Evolutionary conservation across 176 grass and related monocot species (phyloP), one percentile per base, ranked within the genome.

Genomic region (Ananas comosus): DNA sequence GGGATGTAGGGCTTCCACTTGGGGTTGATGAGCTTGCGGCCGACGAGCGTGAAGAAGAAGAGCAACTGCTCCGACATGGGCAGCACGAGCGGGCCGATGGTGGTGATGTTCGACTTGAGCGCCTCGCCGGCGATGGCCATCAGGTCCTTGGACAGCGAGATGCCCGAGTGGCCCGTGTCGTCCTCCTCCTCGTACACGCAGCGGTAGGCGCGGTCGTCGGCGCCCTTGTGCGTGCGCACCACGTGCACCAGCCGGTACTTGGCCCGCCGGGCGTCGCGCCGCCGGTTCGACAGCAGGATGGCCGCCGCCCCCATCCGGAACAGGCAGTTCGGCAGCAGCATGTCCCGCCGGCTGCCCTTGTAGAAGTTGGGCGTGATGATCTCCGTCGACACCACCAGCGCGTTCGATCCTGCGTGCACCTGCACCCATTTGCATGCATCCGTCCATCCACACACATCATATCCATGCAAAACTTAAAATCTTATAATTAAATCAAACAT

Each of bases 361-460:
- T 96, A 96, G 74, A 88, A 96, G 82, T 96, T 96, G 28, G 91
- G 91, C 10, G 91, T 96, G 53, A 96, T 96, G 73, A 91, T 91
- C 83, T 96, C 91, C 12, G 91, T 96, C 0, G 91, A 96, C 47
- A 96, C 77, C 65, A 96, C 91, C 23, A 96, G 74, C 22, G 88
- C 91, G 73, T 88, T 96, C 50, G 91, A 96, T 68, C 80, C 84
- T 0, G 84, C 78, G 50, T 90, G 87, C 69, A 96, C 91, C 91
- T 93, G 61, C 12, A 14, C 4, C 25, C 25, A 27, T 27, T 5
- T 42, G 6, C 33, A 42, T 42, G 6, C 33, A 42, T 7, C 33
- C 4, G 0, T 42, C 33, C 33, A 42, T 42, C 33, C 33, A n/a
- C n/a, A 33, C 29, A 33, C 3, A 33, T 4, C 29, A 24, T 24